Percentiles rank a stretch among this genome's conserved stretches.
These are phyloP conservation scores for Trametes cingulata DNA, from an alignment of 768 basidiomycete genomes.

Conservation along the genomic window DNA sequence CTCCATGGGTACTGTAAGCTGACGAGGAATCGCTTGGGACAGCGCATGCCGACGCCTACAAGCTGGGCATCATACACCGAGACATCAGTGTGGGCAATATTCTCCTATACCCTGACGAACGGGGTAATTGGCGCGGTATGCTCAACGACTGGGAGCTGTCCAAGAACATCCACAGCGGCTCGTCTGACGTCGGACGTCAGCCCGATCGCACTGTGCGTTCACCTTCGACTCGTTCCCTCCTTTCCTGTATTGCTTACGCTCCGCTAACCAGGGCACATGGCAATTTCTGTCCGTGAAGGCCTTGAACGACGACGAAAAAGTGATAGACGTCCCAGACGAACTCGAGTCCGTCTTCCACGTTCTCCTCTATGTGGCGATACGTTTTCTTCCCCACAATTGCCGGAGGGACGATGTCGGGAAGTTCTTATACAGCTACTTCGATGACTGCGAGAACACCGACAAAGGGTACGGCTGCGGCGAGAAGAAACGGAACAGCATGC, in stretches of 20 bases:
- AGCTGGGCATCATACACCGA: neutral
- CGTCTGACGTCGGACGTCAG: neutral
- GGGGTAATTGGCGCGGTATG: neutral
- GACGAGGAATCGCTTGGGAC: neutral
- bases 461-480: neutral
- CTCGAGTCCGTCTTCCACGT: neutral
- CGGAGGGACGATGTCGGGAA: neutral
- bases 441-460: neutral
- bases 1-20: too few species aligned
- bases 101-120: neutral
- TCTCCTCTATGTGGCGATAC: neutral
- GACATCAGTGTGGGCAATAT: conserved; percentile 15
- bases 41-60: conserved; percentile 2
- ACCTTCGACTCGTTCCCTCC: too few species aligned
- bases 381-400: neutral
- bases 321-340: neutral
- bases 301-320: neutral
- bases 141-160: conserved; percentile 19
- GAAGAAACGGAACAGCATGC: too few species aligned
- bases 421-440: neutral
- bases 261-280: conserved; percentile 6
- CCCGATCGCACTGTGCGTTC: neutral
- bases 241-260: neutral
- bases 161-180: neutral
- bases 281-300: neutral